phyloP scores from a whole-genome alignment of 768 basidiomycete genomes.

The Lentinula sp. region DNA sequence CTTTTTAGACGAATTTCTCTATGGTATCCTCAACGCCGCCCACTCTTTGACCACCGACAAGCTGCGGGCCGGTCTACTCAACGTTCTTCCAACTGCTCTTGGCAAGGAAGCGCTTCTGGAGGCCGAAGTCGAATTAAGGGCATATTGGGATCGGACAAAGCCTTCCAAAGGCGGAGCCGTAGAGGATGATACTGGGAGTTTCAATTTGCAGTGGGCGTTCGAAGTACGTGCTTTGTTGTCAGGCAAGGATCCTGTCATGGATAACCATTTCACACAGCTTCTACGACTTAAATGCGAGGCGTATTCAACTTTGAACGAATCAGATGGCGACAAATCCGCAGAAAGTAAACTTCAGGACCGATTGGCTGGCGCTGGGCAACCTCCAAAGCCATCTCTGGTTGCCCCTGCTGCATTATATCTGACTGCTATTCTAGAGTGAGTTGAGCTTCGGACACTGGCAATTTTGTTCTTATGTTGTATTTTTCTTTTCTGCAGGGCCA shows the following conservation, averaged over 20 bases:
- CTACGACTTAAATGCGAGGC: slow-evolving; percentile 84
- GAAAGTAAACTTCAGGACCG: slow-evolving; percentile 59
- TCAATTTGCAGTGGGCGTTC: slow-evolving; percentile 69
- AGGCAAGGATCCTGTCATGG: slow-evolving; percentile 1
- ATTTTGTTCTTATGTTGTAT: slow-evolving; percentile 19
- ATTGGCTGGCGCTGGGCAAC: slow-evolving; percentile 43
- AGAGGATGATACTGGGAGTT: slow-evolving; percentile 51
- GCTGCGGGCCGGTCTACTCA: slow-evolving; percentile 65
- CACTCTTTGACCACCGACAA: slow-evolving; percentile 69
- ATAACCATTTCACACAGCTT: slow-evolving; percentile 36
- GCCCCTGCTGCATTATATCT: slow-evolving; percentile 85
- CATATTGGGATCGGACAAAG: slow-evolving; percentile 77
- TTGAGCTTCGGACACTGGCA: slow-evolving; percentile 17
- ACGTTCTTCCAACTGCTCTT: slow-evolving; percentile 68
- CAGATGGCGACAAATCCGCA: slow-evolving; percentile 66
- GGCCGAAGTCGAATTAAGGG: slow-evolving; percentile 87
- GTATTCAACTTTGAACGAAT: slow-evolving; percentile 79
- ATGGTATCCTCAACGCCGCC: slow-evolving; percentile 60
- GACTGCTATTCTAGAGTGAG: slow-evolving; percentile 91
- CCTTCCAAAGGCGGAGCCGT: slow-evolving; percentile 22
- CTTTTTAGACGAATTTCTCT: slow-evolving; percentile 79
- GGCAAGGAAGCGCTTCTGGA: slow-evolving; percentile 91
- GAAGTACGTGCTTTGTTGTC: slow-evolving; percentile 44
- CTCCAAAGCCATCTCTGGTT: slow-evolving; percentile 51
- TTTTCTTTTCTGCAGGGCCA: slow-evolving; percentile 43